These are phyloP conservation scores for Juncus inflexus DNA, from an alignment of 176 grass and related monocot species.

Conservation along the genomic window DNA sequence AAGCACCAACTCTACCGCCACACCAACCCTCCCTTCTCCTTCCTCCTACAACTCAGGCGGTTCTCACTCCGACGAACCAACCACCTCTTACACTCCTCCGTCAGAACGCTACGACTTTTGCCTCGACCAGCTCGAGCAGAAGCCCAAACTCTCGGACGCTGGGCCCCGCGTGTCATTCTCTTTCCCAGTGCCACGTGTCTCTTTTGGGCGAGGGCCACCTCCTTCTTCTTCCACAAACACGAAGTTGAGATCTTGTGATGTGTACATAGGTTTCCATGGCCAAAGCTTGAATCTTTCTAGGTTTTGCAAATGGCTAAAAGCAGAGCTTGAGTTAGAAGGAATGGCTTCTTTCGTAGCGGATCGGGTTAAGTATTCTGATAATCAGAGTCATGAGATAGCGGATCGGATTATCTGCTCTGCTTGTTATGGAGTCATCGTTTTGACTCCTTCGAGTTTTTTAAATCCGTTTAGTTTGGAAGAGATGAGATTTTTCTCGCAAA, in stretches of 20 bases:
- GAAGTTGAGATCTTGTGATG: slow-evolving; percentile 85
- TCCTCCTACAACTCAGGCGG: slow-evolving; percentile 50
- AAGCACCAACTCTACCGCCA: slow-evolving; percentile 2
- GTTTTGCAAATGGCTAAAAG: slow-evolving; percentile 96
- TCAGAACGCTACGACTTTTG: slow-evolving; percentile 75
- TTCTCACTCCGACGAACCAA: slow-evolving; percentile 72
- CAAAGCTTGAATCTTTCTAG: slow-evolving; percentile 57
- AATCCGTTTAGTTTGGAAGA: slow-evolving; percentile 87
- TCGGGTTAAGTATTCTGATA: slow-evolving; percentile 77
- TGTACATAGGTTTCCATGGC: slow-evolving; percentile 93
- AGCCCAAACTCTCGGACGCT: slow-evolving; percentile 63
- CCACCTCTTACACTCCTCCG: slow-evolving; percentile 75
- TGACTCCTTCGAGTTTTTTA: slow-evolving; percentile 78
- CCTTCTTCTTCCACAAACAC: slow-evolving; percentile 77
- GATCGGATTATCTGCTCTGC: slow-evolving; percentile 92
- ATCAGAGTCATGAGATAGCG: slow-evolving; percentile 80
- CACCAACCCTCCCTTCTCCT: slow-evolving; percentile 44
- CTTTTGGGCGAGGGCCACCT: slow-evolving; percentile 61
- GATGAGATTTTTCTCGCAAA: slow-evolving; percentile 92
- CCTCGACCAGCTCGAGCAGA: slow-evolving; percentile 48
- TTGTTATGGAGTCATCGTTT: slow-evolving; percentile 63
- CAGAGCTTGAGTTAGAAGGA: slow-evolving; percentile 91
- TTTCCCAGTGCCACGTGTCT: slow-evolving; percentile 84
- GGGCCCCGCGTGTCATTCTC: slow-evolving; percentile 78
- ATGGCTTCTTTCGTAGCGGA: slow-evolving; percentile 91